Conservation (phyloP, 371 early-diverging fungal genomes). For the Rhizopus stolonifer region DNA sequence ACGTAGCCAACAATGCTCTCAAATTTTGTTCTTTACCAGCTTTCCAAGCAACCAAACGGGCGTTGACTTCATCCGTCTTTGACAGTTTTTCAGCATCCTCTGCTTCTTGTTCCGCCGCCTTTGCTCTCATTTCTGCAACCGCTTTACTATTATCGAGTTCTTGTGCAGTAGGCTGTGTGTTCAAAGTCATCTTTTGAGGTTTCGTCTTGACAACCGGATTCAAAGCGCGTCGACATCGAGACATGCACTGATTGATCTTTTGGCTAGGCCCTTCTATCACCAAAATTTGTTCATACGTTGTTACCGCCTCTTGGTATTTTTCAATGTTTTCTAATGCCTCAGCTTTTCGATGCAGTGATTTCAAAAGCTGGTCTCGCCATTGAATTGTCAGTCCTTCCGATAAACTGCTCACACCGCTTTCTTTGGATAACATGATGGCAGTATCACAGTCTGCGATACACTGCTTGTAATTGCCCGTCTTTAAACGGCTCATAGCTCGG, state of each 20-base stretch:
- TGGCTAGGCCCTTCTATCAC: slow-evolving; percentile 37
- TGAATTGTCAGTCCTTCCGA: slow-evolving; percentile 38
- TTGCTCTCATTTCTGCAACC: slow-evolving; percentile 70
- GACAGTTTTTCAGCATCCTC: slow-evolving; percentile 81
- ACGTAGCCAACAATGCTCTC: slow-evolving; percentile 83
- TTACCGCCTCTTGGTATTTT: slow-evolving; percentile 73
- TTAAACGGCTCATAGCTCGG: slow-evolving; percentile 79
- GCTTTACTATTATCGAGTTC: slow-evolving; percentile 46
- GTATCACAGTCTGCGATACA: slow-evolving; percentile 65
- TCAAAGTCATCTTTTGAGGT: no score
- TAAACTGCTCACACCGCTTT: slow-evolving; percentile 27
- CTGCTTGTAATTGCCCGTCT: slow-evolving; percentile 81
- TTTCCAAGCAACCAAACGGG: slow-evolving; percentile 70
- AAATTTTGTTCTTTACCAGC: slow-evolving; percentile 87
- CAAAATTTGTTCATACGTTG: slow-evolving; percentile 64
- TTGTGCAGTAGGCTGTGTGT: slow-evolving; percentile 2
- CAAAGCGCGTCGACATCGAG: slow-evolving; percentile 37
- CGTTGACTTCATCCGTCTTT: slow-evolving; percentile 78
- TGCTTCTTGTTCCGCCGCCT: slow-evolving; percentile 64
- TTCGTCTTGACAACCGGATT: slow-evolving; percentile 1
- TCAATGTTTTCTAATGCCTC: slow-evolving; percentile 82
- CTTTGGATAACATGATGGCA: slow-evolving; percentile 42
- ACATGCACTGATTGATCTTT: slow-evolving; percentile 46
- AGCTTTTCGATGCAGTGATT: slow-evolving; percentile 56
- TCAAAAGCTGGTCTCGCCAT: slow-evolving; percentile 24